Percentiles rank a stretch among this genome's conserved stretches.
Evolutionary conservation across 306 rosid genomes (phyloP).

Genomic region (Leucaena leucocephala): DNA sequence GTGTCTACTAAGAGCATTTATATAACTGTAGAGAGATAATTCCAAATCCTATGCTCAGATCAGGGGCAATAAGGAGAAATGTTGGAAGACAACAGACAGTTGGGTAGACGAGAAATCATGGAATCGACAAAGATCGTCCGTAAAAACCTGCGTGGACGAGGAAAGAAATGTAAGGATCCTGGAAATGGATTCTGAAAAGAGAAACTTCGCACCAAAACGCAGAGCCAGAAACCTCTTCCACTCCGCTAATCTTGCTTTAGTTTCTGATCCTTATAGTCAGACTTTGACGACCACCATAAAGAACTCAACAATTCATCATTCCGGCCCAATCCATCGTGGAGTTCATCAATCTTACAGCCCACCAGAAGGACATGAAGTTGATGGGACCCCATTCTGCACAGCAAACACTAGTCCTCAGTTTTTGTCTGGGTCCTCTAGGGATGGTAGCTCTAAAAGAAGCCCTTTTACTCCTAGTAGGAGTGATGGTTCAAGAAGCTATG

Average conservation of each 20-base stretch:
- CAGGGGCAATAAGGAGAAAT: conserved; percentile 35
- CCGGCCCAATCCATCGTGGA: conserved; percentile 53
- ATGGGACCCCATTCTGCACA: conserved; percentile 54
- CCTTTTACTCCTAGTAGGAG: conserved; percentile 73
- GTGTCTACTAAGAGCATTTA: conserved; percentile 6
- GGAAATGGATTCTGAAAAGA: conserved; percentile 55
- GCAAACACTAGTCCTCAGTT: conserved; percentile 60
- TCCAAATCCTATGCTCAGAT: conserved; percentile 49
- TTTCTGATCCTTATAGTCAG: conserved; percentile 50
- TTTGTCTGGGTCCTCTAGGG: conserved; percentile 56
- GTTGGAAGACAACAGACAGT: conserved; percentile 34
- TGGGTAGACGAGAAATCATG: conserved; percentile 42
- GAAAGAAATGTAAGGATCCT: conserved; percentile 51
- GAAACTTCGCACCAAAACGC: conserved; percentile 41
- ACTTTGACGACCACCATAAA: conserved; percentile 53
- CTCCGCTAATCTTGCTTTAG: conserved; percentile 38
- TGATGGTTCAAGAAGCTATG: conserved; percentile 64
- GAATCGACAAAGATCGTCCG: conserved; percentile 45
- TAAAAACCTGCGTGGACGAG: conserved; percentile 42
- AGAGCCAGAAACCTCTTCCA: conserved; percentile 47
- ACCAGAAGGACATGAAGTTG: conserved; percentile 41
- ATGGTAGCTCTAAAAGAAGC: conserved; percentile 45
- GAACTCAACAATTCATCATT: conserved; percentile 55
- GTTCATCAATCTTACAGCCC: conserved; percentile 52
- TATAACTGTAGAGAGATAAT: conserved; percentile 60